Conservation (phyloP, 2,329 filamentous ascomycete species). For the Chaetomium sp. region DNA sequence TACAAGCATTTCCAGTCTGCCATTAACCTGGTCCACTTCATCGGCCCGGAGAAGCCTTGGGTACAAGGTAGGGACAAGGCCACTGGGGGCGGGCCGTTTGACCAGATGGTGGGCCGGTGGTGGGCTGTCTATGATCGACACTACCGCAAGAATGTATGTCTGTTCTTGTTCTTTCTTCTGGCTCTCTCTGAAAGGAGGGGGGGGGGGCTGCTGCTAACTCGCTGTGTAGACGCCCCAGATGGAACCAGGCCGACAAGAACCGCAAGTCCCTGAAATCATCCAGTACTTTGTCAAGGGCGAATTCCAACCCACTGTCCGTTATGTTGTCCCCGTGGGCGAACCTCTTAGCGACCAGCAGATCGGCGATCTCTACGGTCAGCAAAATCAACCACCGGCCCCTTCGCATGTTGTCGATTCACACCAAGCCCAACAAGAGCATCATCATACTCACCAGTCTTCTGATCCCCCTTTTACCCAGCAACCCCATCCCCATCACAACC, state of each 20-base stretch:
- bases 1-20: constrained; percentile 87
- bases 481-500: constrained; percentile 19
- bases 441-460: constrained; percentile 15
- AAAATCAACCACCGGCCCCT: constrained; percentile 24
- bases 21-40: constrained; percentile 91
- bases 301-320: constrained; percentile 34
- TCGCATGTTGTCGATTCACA: constrained; percentile 18
- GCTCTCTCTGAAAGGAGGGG: too few relatives aligned
- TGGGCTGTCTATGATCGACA: constrained; percentile 92
- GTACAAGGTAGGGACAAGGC: constrained; percentile 52
- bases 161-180: neutral
- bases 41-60: constrained; percentile 90
- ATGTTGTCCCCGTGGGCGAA: constrained; percentile 30
- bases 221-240: constrained; percentile 1
- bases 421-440: constrained; percentile 19
- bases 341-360: constrained; percentile 23
- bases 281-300: constrained; percentile 51
- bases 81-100: constrained; percentile 58
- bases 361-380: constrained; percentile 26
- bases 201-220: constrained; percentile 3
- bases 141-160: constrained; percentile 53
- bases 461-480: constrained; percentile 13
- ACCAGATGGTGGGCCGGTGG: constrained; percentile 81
- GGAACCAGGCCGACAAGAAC: constrained; percentile 2
- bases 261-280: constrained; percentile 33